phyloP scores from a whole-genome alignment of 805 yeast genomes.

The Hanseniaspora meyeri region DNA sequence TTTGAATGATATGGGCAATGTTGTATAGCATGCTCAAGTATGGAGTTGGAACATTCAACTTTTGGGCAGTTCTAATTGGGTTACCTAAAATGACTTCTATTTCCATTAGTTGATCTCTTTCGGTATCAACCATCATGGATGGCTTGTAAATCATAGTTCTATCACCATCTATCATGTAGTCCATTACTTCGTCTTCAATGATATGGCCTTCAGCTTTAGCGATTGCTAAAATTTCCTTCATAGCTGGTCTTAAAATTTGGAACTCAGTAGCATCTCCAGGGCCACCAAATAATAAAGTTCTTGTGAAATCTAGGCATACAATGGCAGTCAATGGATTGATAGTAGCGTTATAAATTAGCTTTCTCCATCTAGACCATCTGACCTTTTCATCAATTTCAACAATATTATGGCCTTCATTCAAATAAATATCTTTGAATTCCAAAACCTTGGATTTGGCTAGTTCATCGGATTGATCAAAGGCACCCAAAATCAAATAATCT shows the following conservation, averaged over 20 bases:
- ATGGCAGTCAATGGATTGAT: slow-evolving; percentile 52
- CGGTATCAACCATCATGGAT: slow-evolving; percentile 59
- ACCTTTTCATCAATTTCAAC: slow-evolving; percentile 16
- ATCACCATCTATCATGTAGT: slow-evolving; percentile 43
- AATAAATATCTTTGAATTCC: slow-evolving; percentile 14
- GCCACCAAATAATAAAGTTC: slow-evolving; percentile 15
- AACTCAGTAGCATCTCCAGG: slow-evolving; percentile 38
- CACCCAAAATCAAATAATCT: slow-evolving; percentile 16
- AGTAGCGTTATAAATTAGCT: slow-evolving; percentile 57
- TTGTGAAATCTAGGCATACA: slow-evolving; percentile 30
- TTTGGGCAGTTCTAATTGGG: slow-evolving; percentile 39
- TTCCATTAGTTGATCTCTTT: slow-evolving; percentile 58
- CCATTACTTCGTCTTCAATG: slow-evolving; percentile 38
- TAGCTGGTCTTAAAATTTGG: slow-evolving; percentile 49
- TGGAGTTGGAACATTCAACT: slow-evolving; percentile 43
- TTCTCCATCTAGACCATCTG: slow-evolving; percentile 44
- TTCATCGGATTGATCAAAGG: slow-evolving; percentile 15
- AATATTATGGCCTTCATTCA: slow-evolving; percentile 17
- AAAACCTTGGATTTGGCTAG: slow-evolving; percentile 13
- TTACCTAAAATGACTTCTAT: slow-evolving; percentile 62
- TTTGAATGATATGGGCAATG: slow-evolving; percentile 50
- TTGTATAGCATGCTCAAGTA: slow-evolving; percentile 44
- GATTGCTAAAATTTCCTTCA: slow-evolving; percentile 51
- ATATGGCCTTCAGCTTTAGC: slow-evolving; percentile 59
- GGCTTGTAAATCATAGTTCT: slow-evolving; percentile 52